These are phyloP conservation scores for Pichia insulana DNA, from an alignment of 805 yeast genomes.

Conservation along the genomic window DNA sequence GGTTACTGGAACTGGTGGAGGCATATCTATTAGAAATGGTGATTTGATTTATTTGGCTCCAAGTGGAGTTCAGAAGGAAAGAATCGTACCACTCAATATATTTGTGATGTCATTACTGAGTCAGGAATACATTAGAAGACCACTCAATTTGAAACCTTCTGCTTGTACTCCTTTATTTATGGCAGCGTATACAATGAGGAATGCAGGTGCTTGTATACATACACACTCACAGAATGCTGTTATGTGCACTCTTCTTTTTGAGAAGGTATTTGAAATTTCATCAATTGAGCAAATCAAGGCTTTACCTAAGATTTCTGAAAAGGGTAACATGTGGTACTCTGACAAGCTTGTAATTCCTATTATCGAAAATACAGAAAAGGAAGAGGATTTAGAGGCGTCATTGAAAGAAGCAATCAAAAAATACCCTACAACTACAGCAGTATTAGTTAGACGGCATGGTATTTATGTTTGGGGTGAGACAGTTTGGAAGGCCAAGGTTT, in stretches of 20 bases:
- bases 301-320: conserved; percentile 56
- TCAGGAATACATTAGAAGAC: conserved; percentile 48
- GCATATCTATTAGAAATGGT: conserved; percentile 64
- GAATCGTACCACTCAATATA: conserved; percentile 73
- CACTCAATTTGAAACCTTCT: conserved; percentile 68
- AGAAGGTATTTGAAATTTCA: conserved; percentile 63
- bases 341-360: conserved; percentile 82
- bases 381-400: conserved; percentile 68
- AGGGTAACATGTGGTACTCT: conserved; percentile 61
- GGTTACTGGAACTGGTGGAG: conserved; percentile 97
- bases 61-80: conserved; percentile 92
- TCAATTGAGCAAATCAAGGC: conserved; percentile 92
- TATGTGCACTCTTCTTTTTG: conserved; percentile 62
- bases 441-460: conserved; percentile 87
- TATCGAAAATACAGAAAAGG: conserved; percentile 83
- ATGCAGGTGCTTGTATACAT: conserved; percentile 89
- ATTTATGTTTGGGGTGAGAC: conserved; percentile 94
- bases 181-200: conserved; percentile 54
- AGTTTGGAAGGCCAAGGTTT: conserved; percentile 87
- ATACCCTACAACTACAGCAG: conserved; percentile 77
- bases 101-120: conserved; percentile 60
- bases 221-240: conserved; percentile 91
- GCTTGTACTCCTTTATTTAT: conserved; percentile 88
- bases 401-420: conserved; percentile 54
- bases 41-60: conserved; percentile 72